Evolutionary conservation across 1,284 basidiomycete species (phyloP).

Genomic region (Ustilago loliicola): DNA sequence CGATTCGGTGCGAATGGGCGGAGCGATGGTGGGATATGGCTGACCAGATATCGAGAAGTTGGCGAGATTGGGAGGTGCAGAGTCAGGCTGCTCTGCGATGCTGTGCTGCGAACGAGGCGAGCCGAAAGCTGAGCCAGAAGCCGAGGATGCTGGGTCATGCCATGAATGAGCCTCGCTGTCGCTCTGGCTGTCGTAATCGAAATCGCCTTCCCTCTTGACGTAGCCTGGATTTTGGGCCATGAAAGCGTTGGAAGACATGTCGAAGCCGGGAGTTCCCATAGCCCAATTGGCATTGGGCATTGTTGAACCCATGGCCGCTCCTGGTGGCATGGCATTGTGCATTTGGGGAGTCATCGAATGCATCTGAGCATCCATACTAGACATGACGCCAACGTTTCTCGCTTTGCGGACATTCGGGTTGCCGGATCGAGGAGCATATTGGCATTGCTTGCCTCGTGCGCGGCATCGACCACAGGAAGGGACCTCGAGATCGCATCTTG

Average conservation of each 20-base stretch:
- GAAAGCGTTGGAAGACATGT: slow-evolving; percentile 25
- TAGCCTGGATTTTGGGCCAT: slow-evolving; percentile 36
- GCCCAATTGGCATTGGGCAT: slow-evolving; percentile 37
- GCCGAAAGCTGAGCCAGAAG: slow-evolving; percentile 33
- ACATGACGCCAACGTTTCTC: slow-evolving; percentile 28
- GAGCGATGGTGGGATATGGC: slow-evolving; percentile 18
- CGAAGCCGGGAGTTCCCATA: slow-evolving; percentile 28
- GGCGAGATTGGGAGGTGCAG: slow-evolving; percentile 40
- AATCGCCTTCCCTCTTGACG: slow-evolving; percentile 40
- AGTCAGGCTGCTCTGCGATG: slow-evolving; percentile 30
- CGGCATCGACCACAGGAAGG: slow-evolving; percentile 63
- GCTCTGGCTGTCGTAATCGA: slow-evolving; percentile 52
- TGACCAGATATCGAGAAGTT: slow-evolving; percentile 36
- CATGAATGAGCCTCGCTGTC: slow-evolving; percentile 45
- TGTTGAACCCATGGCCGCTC: slow-evolving; percentile 17
- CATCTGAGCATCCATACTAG: slow-evolving; percentile 25
- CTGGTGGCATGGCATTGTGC: slow-evolving; percentile 9
- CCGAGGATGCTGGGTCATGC: slow-evolving; percentile 40
- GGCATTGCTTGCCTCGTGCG: slow-evolving; percentile 58
- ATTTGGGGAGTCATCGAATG: slow-evolving; percentile 33
- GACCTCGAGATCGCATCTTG: slow-evolving; percentile 64
- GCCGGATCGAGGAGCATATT: slow-evolving; percentile 61
- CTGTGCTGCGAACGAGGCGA: slow-evolving; percentile 41
- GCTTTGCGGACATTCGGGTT: slow-evolving; percentile 62
- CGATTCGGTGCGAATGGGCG: slow-evolving; percentile 48